Percentiles rank a stretch among this genome's conserved stretches.
Evolutionary conservation across 768 basidiomycete species (phyloP).

Genomic region (Russula lepida): DNA sequence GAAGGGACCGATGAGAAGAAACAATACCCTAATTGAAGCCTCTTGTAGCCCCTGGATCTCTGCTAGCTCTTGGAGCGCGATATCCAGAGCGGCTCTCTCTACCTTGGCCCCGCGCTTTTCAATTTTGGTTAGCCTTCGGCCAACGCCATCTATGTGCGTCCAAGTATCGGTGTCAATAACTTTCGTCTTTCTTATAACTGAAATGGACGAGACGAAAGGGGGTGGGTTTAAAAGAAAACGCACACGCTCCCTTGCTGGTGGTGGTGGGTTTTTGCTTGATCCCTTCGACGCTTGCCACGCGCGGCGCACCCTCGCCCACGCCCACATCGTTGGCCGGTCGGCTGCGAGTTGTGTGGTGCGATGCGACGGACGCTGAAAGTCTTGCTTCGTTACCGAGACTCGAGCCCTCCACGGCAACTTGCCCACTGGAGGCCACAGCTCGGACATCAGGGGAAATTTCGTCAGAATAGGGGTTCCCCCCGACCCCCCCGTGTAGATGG

Average conservation of each 20-base stretch:
- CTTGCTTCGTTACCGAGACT: not conserved
- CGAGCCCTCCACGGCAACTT: not conserved
- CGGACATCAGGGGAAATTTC: not conserved
- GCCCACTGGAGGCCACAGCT: not conserved
- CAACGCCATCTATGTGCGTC: constrained; percentile 41
- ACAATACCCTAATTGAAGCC: constrained; percentile 48
- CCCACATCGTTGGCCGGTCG: constrained; percentile 2
- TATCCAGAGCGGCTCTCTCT: constrained; percentile 53
- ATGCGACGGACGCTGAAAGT: not conserved
- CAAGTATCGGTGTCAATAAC: not conserved
- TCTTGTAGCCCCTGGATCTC: constrained; percentile 66
- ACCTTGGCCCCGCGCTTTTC: constrained; percentile 61
- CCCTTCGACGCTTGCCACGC: constrained; percentile 42
- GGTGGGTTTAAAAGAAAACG: constrained; percentile 12
- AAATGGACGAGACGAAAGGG: not conserved
- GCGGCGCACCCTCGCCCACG: constrained; percentile 31
- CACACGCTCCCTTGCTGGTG: constrained; percentile 47
- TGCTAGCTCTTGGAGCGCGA: constrained; percentile 56
- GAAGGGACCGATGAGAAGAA: too few species aligned
- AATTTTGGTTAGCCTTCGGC: constrained; percentile 55
- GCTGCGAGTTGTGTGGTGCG: not conserved
- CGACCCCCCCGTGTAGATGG: too few species aligned
- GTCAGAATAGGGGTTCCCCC: not conserved
- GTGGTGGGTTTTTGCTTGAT: constrained; percentile 41
- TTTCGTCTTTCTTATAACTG: not conserved